Evolutionary conservation across 106 monocot species (phyloP).

Genomic region (Acorus gramineus): DNA sequence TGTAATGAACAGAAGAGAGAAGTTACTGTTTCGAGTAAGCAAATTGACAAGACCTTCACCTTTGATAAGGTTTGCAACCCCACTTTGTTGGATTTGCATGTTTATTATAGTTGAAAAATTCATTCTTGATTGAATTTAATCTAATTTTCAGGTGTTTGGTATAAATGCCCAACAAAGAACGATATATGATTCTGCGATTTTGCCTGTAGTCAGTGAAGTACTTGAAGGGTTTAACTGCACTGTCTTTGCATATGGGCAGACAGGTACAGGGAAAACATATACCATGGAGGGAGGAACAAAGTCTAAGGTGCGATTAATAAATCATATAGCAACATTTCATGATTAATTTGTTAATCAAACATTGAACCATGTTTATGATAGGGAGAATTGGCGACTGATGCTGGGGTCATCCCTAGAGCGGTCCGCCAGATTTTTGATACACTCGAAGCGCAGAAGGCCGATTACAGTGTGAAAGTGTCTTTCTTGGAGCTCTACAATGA

Average conservation of each 20-base stretch:
- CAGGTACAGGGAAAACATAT: conserved; percentile 75
- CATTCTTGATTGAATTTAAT: background rate
- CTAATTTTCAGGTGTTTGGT: conserved; percentile 48
- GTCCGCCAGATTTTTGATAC: conserved; percentile 67
- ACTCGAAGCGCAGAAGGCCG: conserved; percentile 49
- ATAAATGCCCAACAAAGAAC: conserved; percentile 54
- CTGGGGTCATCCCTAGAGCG: conserved; percentile 71
- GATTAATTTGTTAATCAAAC: background rate
- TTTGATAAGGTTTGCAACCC: conserved; percentile 58
- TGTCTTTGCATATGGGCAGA: conserved; percentile 76
- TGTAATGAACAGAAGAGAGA: conserved; percentile 60
- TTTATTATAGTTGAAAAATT: background rate
- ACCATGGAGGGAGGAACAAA: conserved; percentile 67
- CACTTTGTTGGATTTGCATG: too few species aligned
- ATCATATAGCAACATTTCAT: background rate
- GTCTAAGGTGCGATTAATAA: conserved; percentile 29
- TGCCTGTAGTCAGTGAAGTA: conserved; percentile 48
- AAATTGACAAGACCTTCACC: conserved; percentile 51
- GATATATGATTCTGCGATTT: conserved; percentile 51
- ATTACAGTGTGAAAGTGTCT: conserved; percentile 64
- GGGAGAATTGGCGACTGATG: conserved; percentile 45
- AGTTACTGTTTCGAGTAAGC: conserved; percentile 35
- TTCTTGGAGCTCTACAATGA: conserved; percentile 84
- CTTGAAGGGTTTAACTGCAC: conserved; percentile 81
- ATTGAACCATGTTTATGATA: conserved; percentile 7